Evolutionary conservation across 768 basidiomycete genomes (phyloP), one percentile per base, ranked within the genome.

Genomic region (Tulasnella sp.): DNA sequence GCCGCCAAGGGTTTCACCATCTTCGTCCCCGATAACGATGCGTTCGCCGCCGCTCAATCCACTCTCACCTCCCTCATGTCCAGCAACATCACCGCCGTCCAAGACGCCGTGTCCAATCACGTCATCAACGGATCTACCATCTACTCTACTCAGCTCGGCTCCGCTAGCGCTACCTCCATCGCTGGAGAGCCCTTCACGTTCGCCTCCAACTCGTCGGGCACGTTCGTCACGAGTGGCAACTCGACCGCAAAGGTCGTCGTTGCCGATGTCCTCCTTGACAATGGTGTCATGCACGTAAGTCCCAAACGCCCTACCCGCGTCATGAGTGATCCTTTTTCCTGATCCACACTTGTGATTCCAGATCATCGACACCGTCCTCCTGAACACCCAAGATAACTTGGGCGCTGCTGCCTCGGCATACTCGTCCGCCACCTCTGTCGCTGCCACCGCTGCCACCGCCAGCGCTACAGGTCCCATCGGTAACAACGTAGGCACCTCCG

Each of bases 101-200:
- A 62, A 2, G 70, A 69, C 24, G 61, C 87, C 9, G 63, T 85
- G 11, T 66, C 69, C 42, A 87, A 87, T 67, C 85, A 86, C 64
- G 82, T 85, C 60, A 78, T 88, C 64, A 87, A 87, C 68, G 85
- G 82, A 24, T 76, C 84, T 0, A 75, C 80, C 0, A 68, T 80
- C 10, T 88, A 88, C 71, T 83, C 83, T 0, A 74, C 80, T 1
- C 60, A 70, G 10, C 68, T 87, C 38, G 54, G 66, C 4, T 63
- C 70, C n/a, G 38, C 48, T 24, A 31, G 64, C 4, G 5, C 30
- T 57, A 77, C 75, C 15, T 81, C 82, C 0, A 80, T 82, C 1
- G 78, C 72, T 0, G 87, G 86, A 21, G 73, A 83, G 65, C 62
- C 72, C 0, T 73, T 82, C 66, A 70, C 66, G 1, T 80, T 83